Evolutionary conservation across 2,329 filamentous ascomycete genomes (phyloP), one percentile per base, ranked within the genome.

Genomic region (Sclerotinia spermophila): DNA sequence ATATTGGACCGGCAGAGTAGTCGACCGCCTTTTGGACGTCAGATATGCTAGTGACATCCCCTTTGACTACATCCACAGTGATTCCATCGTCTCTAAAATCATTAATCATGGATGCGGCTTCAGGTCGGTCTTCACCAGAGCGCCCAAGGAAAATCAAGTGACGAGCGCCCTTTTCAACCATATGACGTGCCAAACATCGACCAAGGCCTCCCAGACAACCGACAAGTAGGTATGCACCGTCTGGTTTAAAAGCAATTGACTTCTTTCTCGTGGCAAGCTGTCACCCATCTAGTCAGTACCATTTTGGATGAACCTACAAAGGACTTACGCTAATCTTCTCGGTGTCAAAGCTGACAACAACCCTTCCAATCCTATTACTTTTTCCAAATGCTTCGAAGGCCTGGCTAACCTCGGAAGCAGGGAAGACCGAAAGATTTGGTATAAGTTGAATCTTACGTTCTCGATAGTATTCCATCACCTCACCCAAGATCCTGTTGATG

Each of bases 1-100:
- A 33, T 72, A 78, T 35, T 78, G 75, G 21, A 80, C 81, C 1
- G 81, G 74, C 40, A 81, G 78, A n/a, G 4, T 35, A 45, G 3
- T 17, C 59, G 51, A 38, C 74, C 68, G 44, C 35, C 19, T 64
- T 64, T 42, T 60, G 30, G 13, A 69, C 68, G 8, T 69, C 66
- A 0, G n/a, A 38, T 3, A 51, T 35, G 11, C 24, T 61, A 1
- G 55, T 45, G 5, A 73, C 68, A 68, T 58, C 48, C 1, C 67
- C 71, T 24, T 64, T 55, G 19, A 70, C 58, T 1, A 61, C 30
- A 24, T 66, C 42, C 6, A 68, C 55, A 5, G 6, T 40, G 10
- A 59, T 35, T 48, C 66, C 66, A 61, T 42, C 8, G 1, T 59
- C 24, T n/a, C 56, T 68, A 5, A 59, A 68, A 51, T 68, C 42